phyloP scores from a whole-genome alignment of 768 basidiomycete genomes.

The Naganishia antarctica region DNA sequence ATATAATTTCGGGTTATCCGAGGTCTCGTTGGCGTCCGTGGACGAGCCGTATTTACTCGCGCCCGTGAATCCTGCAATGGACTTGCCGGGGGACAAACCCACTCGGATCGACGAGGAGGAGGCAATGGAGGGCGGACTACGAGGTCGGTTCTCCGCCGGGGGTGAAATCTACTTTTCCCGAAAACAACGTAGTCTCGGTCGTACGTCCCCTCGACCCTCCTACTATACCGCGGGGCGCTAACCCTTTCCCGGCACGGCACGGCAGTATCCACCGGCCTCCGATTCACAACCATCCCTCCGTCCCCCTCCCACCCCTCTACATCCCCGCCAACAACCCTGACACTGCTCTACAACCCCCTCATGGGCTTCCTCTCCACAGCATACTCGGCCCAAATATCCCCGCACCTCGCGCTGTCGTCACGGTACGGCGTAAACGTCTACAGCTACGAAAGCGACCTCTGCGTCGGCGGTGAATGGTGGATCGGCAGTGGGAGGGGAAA shows the following conservation, averaged over 20 bases:
- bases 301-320: slow-evolving; percentile 52
- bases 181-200: slow-evolving; percentile 85
- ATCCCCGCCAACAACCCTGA: slow-evolving; percentile 85
- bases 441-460: slow-evolving; percentile 94
- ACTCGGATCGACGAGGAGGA: slow-evolving; percentile 95
- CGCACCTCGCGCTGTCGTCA: slow-evolving; percentile 77
- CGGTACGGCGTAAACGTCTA: slow-evolving; percentile 93
- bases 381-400: slow-evolving; percentile 80
- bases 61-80: slow-evolving; percentile 48
- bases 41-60: no score
- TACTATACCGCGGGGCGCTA: neutral
- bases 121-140: slow-evolving; percentile 81
- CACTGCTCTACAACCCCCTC: slow-evolving; percentile 92
- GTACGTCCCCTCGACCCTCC: slow-evolving; percentile 53
- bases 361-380: slow-evolving; percentile 87
- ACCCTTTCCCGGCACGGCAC: neutral
- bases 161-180: slow-evolving; percentile 91
- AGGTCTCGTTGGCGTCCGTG: slow-evolving; percentile 35
- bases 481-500: slow-evolving; percentile 57
- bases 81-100: slow-evolving; percentile 46
- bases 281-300: slow-evolving; percentile 90
- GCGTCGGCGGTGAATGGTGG: slow-evolving; percentile 96
- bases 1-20: slow-evolving; percentile 82
- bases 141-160: slow-evolving; percentile 83
- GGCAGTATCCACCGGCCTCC: slow-evolving; percentile 81